These are phyloP conservation scores for Mortierella alpina DNA, from an alignment of 192 early-diverging fungal species.

Conservation along the genomic window DNA sequence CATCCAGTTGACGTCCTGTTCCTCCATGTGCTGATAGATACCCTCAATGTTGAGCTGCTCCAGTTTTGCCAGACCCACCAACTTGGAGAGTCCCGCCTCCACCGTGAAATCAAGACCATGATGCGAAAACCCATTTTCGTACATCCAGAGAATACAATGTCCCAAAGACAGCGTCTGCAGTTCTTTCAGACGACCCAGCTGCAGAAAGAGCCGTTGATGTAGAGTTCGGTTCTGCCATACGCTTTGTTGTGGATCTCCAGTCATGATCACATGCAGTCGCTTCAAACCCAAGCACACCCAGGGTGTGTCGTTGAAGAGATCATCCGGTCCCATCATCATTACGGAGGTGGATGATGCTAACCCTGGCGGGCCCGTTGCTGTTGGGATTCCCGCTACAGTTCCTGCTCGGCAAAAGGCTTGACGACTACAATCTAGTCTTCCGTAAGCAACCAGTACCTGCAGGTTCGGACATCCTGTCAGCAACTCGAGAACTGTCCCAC, in stretches of 20 bases:
- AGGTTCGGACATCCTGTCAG: conserved; percentile 3
- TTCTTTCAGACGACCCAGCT: conserved; percentile 3
- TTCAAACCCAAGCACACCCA: conserved; percentile 20
- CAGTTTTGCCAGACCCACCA: not conserved
- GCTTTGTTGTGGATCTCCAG: not conserved
- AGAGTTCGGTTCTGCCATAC: not conserved
- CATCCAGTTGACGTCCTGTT: conserved; percentile 18
- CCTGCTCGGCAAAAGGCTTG: not conserved
- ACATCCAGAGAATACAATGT: conserved; percentile 4
- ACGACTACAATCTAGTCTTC: conserved; percentile 12
- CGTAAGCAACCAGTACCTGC: conserved; percentile 13
- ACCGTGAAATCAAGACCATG: conserved; percentile 19
- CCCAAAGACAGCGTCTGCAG: conserved; percentile 3
- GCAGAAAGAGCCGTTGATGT: conserved; percentile 9
- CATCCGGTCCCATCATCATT: not conserved
- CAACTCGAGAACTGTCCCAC: conserved; percentile 4
- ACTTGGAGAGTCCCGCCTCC: not conserved
- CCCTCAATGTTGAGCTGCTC: conserved; percentile 12
- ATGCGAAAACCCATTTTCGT: not conserved
- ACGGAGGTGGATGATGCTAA: not conserved
- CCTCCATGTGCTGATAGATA: conserved; percentile 10
- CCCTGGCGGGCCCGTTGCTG: not conserved
- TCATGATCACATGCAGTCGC: conserved; percentile 10
- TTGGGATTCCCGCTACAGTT: no score
- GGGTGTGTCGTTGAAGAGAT: not conserved